Conservation (phyloP, 1,139 yeast genomes). For the Candida albicans region DNA sequence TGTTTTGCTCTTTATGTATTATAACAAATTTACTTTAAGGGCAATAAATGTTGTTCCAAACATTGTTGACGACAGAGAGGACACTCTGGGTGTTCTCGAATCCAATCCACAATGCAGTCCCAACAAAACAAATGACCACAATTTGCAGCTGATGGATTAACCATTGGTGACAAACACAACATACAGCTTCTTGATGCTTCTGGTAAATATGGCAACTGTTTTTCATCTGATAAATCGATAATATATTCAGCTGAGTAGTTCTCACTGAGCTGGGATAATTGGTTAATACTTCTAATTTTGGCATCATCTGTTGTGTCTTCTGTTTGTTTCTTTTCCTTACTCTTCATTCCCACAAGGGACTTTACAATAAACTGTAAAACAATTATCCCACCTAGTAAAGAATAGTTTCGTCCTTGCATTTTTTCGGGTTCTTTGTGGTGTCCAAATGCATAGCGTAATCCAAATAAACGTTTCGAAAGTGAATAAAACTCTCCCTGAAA, state of each 20-base stretch:
- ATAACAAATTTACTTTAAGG: constrained; percentile 44
- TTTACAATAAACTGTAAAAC: constrained; percentile 59
- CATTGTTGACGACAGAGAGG: constrained; percentile 85
- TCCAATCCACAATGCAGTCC: constrained; percentile 89
- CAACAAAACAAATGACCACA: constrained; percentile 96
- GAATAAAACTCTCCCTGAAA: constrained; percentile 80
- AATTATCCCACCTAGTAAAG: constrained; percentile 71
- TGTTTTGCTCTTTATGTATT: not conserved
- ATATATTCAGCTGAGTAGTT: constrained; percentile 14
- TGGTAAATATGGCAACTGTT: constrained; percentile 66
- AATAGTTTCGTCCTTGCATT: constrained; percentile 62
- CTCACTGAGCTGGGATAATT: constrained; percentile 20
- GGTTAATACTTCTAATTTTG: constrained; percentile 18
- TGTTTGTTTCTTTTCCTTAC: constrained; percentile 22
- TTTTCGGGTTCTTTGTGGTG: constrained; percentile 54
- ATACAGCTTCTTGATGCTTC: constrained; percentile 73
- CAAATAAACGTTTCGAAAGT: constrained; percentile 72
- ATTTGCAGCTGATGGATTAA: constrained; percentile 77
- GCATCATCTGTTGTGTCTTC: constrained; percentile 15
- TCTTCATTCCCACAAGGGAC: constrained; percentile 34
- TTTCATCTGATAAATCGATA: constrained; percentile 58
- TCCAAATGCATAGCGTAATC: constrained; percentile 75
- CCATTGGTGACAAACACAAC: constrained; percentile 79
- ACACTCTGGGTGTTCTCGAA: constrained; percentile 84
- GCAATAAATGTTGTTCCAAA: constrained; percentile 71